Base-by-base conservation (phyloP, 1,284 basidiomycete species). In the Baeospora myosura region DNA sequence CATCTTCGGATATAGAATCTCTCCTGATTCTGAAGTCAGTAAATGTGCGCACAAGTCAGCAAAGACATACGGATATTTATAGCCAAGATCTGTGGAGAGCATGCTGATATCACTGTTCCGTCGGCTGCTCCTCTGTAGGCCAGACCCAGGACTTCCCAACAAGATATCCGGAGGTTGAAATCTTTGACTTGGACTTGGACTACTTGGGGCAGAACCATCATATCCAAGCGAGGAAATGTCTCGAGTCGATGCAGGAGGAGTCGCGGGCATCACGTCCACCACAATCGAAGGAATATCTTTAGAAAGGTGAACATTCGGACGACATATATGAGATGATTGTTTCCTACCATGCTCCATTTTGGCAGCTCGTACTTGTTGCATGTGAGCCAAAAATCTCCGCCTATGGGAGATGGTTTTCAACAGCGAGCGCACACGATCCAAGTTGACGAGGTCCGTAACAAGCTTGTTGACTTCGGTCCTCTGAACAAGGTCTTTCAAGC, bases 351-450 rank as follows among this genome's bases (percentile, higher is more conserved):
- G 62, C 21, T 43, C 43, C 37, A 45, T 42, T 16, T 26, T 23
- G 28, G 31, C 38, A 34, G 21, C 18, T 30, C 60, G 49, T 46
- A 62, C 61, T 47, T 57, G 48, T 43, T 74, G 68, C 40, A 69
- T 57, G 43, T 62, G 47, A 3, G 63, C 67, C 18, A 85, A 58
- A 65, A 84, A 93, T 40, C 76, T 71, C 33, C 84, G 71, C 8
- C 90, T 78, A 52, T 76, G 76, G 29, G 82, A 77, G 37, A 91
- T 81, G 44, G 85, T 88, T 44, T 75, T 74, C 17, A 95, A 64
- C 31, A 92, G 60, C 0, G 88, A 90, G 38, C 81, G 75, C 2
- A 93, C 86, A 39, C 83, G 76, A 63, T 94, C 92, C 33, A 91
- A 63, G 55, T 89, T 85, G 29, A 93, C 87, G 7, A 90, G 69